Evolutionary conservation across 768 basidiomycete species (phyloP), one percentile per base, ranked within the genome.

Genomic region (Boletellus emodensis): DNA sequence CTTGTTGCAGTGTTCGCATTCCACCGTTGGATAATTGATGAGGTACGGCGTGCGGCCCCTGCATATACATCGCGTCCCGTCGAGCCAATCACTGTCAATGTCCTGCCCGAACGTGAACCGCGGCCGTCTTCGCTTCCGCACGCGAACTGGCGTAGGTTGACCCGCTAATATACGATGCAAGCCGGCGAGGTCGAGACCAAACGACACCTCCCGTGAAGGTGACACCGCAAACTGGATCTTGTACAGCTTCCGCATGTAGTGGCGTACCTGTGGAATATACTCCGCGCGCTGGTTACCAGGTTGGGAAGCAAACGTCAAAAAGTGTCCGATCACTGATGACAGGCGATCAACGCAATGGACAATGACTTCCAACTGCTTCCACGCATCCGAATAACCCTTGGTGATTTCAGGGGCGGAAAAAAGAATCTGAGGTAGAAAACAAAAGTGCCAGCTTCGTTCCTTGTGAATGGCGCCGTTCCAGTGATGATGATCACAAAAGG

Each of bases 241-340:
- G 75, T 84, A 92, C 14, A 92, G 72, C 70, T 93, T 93, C 57
- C 90, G 84, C 88, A 93, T 90, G 65, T 85, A 92, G 65, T 93
- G 90, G 30, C 90, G 82, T 12, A 91, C 88, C 65, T 90, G 90
- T 14, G 84, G 79, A 36, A 92, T 83, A 59, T 84, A 86, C 48
- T 88, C 86, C 4, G 75, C 71, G n/a, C 82, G 80, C 61, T 89
- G 89, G 52, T 90, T 86, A 33, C 76, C 75, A 30, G 80, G 75
- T 58, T 82, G 79, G 1, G 83, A 81, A 13, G 85, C 85, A 58
- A 79, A 90, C 3, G 84, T 75, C 48, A 91, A 68, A 70, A 93
- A 92, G 64, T 87, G 85, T 7, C 89, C 89, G 53, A 92, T 89
- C 48, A 81, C 78, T 5, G 77, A 73, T 26, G 83, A 84, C 20